These are phyloP conservation scores for Lunularia cruciata DNA, from an alignment of 225 moss, liverwort and hornwort genomes.

Conservation along the genomic window DNA sequence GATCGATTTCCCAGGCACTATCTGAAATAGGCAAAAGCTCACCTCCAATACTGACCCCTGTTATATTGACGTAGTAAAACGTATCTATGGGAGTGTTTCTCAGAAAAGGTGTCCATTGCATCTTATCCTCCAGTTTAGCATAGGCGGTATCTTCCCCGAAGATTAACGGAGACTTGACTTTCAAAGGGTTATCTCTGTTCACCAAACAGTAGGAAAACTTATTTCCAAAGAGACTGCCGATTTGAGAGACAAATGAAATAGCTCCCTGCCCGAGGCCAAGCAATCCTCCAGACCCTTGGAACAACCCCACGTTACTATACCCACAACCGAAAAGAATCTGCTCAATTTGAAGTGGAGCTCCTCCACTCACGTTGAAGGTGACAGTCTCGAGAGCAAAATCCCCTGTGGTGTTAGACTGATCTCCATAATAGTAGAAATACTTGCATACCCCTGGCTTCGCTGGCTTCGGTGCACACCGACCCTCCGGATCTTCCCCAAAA, in stretches of 20 bases:
- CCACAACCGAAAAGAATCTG: constrained; percentile 54
- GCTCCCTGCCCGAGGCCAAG: constrained; percentile 51
- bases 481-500: constrained; percentile 34
- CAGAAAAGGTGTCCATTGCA: constrained; percentile 51
- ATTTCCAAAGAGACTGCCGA: constrained; percentile 45
- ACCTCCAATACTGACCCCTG: constrained; percentile 41
- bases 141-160: constrained; percentile 47
- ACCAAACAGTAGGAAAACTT: constrained; percentile 52
- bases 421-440: constrained; percentile 50
- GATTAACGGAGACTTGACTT: constrained; percentile 32
- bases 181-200: constrained; percentile 33
- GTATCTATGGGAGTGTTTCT: constrained; percentile 36
- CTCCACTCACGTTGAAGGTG: constrained; percentile 45
- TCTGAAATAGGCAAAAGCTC: constrained; percentile 34
- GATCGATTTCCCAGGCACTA: constrained; percentile 34
- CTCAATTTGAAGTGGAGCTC: constrained; percentile 46
- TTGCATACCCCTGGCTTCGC: constrained; percentile 34
- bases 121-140: constrained; percentile 19
- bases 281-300: constrained; percentile 48
- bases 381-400: constrained; percentile 48
- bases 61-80: constrained; percentile 53
- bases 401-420: constrained; percentile 50
- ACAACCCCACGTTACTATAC: constrained; percentile 48
- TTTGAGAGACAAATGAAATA: constrained; percentile 51
- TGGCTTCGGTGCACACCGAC: constrained; percentile 22